These are phyloP conservation scores for Fusarium anguioides DNA, from an alignment of 2,329 filamentous ascomycete species.

Conservation along the genomic window DNA sequence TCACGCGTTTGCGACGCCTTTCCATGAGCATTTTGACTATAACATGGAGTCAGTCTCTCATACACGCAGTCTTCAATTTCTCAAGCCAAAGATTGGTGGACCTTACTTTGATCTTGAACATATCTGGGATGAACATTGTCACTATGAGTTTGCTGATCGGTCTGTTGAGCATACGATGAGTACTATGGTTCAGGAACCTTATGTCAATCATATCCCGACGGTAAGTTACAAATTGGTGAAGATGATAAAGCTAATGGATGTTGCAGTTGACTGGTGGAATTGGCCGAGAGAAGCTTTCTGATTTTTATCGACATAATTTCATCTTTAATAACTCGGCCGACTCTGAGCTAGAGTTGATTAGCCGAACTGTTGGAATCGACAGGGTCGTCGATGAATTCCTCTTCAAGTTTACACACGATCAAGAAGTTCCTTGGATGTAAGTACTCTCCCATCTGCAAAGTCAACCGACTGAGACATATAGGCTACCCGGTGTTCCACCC, in stretches of 20 bases:
- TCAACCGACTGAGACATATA: neutral
- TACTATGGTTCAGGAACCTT: slow-evolving; percentile 83
- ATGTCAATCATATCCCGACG: slow-evolving; percentile 82
- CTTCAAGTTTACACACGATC: slow-evolving; percentile 71
- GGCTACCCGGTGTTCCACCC: slow-evolving; percentile 65
- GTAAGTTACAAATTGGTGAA: slow-evolving; percentile 47
- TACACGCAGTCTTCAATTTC: slow-evolving; percentile 71
- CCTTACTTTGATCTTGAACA: slow-evolving; percentile 79
- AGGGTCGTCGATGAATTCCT: slow-evolving; percentile 79
- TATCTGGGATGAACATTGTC: slow-evolving; percentile 83
- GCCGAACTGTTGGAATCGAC: slow-evolving; percentile 77
- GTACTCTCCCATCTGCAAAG: slow-evolving; percentile 40
- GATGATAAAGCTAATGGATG: accelerated
- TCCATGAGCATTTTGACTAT: slow-evolving; percentile 61
- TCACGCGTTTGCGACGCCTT: slow-evolving; percentile 60
- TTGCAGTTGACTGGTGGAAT: slow-evolving; percentile 72
- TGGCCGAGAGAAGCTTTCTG: slow-evolving; percentile 69
- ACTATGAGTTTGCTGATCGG: slow-evolving; percentile 75
- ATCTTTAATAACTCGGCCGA: slow-evolving; percentile 78
- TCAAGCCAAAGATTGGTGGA: slow-evolving; percentile 71
- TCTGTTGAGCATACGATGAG: slow-evolving; percentile 79
- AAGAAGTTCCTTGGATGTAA: slow-evolving; percentile 74
- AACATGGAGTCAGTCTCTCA: slow-evolving; percentile 70
- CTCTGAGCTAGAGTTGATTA: slow-evolving; percentile 74
- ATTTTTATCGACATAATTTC: slow-evolving; percentile 79